phyloP scores from a whole-genome alignment of 129 eudicot genomes.

The Chrysanthemum makinoi region DNA sequence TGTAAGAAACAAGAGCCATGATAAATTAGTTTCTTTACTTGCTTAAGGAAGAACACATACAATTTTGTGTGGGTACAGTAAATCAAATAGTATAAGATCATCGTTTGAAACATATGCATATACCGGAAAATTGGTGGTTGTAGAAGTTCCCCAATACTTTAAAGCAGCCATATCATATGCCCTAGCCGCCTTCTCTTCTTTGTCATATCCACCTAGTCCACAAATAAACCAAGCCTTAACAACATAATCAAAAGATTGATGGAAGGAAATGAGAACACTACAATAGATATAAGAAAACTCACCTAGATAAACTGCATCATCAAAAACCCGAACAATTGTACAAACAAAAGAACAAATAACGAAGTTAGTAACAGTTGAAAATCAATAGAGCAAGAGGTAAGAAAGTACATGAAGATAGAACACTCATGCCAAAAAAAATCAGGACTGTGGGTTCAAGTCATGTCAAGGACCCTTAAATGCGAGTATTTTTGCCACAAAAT shows the following conservation, averaged over 20 bases:
- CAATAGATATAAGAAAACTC: constrained; percentile 25
- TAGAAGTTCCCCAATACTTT: constrained; percentile 98
- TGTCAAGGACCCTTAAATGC: too few relatives aligned
- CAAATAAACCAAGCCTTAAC: not conserved
- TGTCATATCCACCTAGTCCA: constrained; percentile 89
- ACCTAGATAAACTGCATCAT: constrained; percentile 81
- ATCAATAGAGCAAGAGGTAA: not conserved
- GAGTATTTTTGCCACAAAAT: too few relatives aligned
- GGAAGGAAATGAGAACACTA: not conserved
- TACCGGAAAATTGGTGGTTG: constrained; percentile 98
- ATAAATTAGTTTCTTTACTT: not conserved
- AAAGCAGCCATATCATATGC: constrained; percentile 97
- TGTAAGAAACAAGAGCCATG: constrained; percentile 12
- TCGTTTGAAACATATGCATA: too few relatives aligned
- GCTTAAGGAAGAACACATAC: not conserved
- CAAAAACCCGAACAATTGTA: constrained; percentile 1
- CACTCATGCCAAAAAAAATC: too few relatives aligned
- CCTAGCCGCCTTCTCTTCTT: constrained; percentile 99
- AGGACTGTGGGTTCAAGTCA: too few relatives aligned
- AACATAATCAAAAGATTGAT: not conserved
- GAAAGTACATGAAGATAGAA: not conserved
- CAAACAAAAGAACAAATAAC: not conserved
- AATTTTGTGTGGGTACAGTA: not conserved
- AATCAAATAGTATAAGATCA: too few relatives aligned
- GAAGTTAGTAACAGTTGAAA: not conserved